Base-by-base conservation (phyloP, 75 land plant species). In the Azolla pinnata region DNA sequence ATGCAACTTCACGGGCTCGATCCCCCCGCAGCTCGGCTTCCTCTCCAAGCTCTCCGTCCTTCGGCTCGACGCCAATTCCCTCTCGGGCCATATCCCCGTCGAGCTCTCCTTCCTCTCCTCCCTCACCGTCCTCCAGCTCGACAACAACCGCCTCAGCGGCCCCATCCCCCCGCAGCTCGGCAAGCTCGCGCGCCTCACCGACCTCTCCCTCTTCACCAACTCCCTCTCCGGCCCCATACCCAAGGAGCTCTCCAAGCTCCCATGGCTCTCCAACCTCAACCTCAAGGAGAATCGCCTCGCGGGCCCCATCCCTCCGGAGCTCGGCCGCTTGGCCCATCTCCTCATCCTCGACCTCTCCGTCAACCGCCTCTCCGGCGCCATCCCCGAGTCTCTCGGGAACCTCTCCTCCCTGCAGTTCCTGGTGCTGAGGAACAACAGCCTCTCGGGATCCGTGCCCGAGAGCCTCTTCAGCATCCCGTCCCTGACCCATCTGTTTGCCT, bases 61-160 rank as follows among this genome's bases (percentile, higher is more conserved):
- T n/a, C 75, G 84, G 54, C 48, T 88, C 20, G 79, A 88, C 10
- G 60, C 68, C 10, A 88, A 88, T 56, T 60, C 29, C 1, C 62
- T 88, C 21, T 48, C 57, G 17, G 93, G 93, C 0, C 25, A 44
- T 29, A 79, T 88, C 7, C 93, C 93, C 1, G 10, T 56, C 29
- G 75, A 74, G 33, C 70, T 88, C 9, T 32, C 68, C 29, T 26
- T 28, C 29, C 75, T 83, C 70, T 44, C 31, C 30, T 82, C 83
- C 45, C 52, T 89, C 18, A 82, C 85, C 10, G 49, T 66, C 0
- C 61, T 81, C 14, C 86, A 88, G 42, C 74, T 88, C 62, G 85
- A 88, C 61, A 55, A 61, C 18, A 87, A 82, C 54, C 68, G 64
- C 55, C 81, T 82, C 25, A 73, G 74, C 24, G 84, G 84, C 20